Percentiles rank a stretch among this genome's conserved stretches.
phyloP scores from a whole-genome alignment of 2,329 filamentous ascomycete species.

The Aspergillus fischeri region DNA sequence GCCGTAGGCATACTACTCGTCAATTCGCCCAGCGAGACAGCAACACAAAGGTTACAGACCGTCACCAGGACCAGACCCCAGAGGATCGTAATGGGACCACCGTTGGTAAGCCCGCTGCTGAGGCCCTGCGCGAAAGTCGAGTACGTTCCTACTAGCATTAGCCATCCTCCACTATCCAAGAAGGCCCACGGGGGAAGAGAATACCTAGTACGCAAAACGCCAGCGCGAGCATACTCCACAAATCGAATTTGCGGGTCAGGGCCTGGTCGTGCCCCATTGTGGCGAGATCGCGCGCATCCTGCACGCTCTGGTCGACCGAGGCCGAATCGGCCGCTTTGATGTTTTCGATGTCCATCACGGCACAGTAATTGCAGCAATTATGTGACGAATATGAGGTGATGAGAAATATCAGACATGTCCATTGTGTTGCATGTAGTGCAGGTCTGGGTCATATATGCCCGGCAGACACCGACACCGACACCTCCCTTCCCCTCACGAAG shows the following conservation, averaged over 20 bases:
- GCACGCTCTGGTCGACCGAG: constrained; percentile 31
- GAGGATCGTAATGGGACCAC: constrained; percentile 52
- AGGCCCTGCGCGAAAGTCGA: constrained; percentile 54
- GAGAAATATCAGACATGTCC: neutral
- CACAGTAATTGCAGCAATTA: neutral
- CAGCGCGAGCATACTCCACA: constrained; percentile 55
- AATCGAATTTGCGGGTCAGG: constrained; percentile 47
- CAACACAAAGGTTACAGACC: constrained; percentile 51
- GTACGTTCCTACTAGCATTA: constrained; percentile 44
- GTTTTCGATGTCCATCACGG: constrained; percentile 27
- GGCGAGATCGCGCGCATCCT: constrained; percentile 41
- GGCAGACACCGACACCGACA: neutral
- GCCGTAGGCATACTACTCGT: constrained; percentile 58
- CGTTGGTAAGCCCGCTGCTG: constrained; percentile 51
- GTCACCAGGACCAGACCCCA: constrained; percentile 55
- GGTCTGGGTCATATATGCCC: neutral
- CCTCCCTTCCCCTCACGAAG: neutral
- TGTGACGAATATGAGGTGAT: neutral
- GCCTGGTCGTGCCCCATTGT: constrained; percentile 43
- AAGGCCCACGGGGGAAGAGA: neutral
- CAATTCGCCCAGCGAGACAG: constrained; percentile 53
- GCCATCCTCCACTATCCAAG: neutral
- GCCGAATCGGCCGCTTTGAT: constrained; percentile 26
- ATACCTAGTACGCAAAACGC: constrained; percentile 53
- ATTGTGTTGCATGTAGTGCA: neutral